phyloP scores from a whole-genome alignment of 73 alveolate genomes.

The Diophrys appendiculata region DNA sequence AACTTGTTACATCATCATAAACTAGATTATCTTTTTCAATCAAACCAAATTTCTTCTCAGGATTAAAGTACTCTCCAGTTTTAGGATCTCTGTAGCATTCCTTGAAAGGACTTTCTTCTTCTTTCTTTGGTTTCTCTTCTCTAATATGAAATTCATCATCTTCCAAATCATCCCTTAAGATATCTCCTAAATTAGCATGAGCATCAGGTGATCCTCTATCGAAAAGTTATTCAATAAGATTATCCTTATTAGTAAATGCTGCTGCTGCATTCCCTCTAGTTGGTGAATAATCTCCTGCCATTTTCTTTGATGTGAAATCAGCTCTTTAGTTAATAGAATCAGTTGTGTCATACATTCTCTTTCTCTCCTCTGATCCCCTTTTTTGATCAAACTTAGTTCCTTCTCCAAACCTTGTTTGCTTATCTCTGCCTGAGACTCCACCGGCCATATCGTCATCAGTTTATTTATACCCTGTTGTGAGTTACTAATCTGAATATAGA shows the following conservation, averaged over 20 bases:
- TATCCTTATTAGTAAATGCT: too few species aligned
- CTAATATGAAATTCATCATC: slow-evolving; percentile 47
- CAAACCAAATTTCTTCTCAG: slow-evolving; percentile 56
- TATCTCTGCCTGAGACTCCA: neutral
- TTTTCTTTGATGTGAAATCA: too few species aligned
- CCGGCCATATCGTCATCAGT: neutral
- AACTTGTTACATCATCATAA: slow-evolving; percentile 56
- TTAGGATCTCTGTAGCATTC: slow-evolving; percentile 38
- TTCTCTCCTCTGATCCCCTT: neutral
- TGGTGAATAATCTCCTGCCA: too few species aligned
- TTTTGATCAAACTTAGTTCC: neutral
- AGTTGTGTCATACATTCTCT: too few species aligned
- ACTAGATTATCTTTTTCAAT: slow-evolving; percentile 49
- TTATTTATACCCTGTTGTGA: neutral
- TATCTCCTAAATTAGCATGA: too few species aligned
- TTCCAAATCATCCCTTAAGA: slow-evolving; percentile 34
- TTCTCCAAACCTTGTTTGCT: neutral
- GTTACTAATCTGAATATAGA: too few species aligned
- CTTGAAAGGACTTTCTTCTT: slow-evolving; percentile 54
- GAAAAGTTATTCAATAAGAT: too few species aligned
- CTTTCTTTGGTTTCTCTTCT: slow-evolving; percentile 45
- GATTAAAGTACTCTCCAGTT: slow-evolving; percentile 45
- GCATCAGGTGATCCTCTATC: slow-evolving; percentile 18
- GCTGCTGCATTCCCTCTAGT: too few species aligned
- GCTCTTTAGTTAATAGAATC: too few species aligned